These are phyloP conservation scores for Acorus calamus DNA, from an alignment of 106 monocot genomes.

Conservation along the genomic window DNA sequence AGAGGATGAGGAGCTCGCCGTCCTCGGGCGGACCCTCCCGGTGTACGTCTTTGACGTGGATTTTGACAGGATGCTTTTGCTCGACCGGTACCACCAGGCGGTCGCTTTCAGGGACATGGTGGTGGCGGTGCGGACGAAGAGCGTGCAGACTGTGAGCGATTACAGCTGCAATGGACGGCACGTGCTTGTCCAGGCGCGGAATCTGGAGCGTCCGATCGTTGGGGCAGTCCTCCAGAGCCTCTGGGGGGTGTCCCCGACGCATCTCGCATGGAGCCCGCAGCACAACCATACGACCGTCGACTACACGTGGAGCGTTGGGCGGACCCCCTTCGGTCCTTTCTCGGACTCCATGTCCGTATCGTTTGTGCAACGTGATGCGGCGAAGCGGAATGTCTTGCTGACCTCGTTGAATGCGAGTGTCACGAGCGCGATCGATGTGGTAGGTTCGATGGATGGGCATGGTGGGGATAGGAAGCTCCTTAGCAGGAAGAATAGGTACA, in stretches of 20 bases:
- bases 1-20: constrained; percentile 24
- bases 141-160: constrained; percentile 72
- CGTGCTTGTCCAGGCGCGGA: constrained; percentile 67
- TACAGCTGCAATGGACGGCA: constrained; percentile 95
- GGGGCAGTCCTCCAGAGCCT: constrained; percentile 81
- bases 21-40: constrained; percentile 39
- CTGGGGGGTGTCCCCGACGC: constrained; percentile 89
- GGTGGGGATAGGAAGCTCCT: constrained; percentile 80
- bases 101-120: constrained; percentile 92
- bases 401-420: constrained; percentile 70
- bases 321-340: constrained; percentile 93
- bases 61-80: constrained; percentile 57
- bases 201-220: constrained; percentile 73
- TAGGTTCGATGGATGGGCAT: constrained; percentile 57
- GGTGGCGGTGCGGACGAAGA: constrained; percentile 76
- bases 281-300: constrained; percentile 69
- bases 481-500: constrained; percentile 29
- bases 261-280: constrained; percentile 70
- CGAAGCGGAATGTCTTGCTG: constrained; percentile 69
- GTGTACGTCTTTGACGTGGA: constrained; percentile 91
- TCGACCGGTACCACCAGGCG: constrained; percentile 83
- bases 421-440: constrained; percentile 50
- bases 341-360: constrained; percentile 61
- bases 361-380: constrained; percentile 88
- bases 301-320: constrained; percentile 95